phyloP scores from a whole-genome alignment of 257 asterid genomes.

The Parsonsia alboflavescens region DNA sequence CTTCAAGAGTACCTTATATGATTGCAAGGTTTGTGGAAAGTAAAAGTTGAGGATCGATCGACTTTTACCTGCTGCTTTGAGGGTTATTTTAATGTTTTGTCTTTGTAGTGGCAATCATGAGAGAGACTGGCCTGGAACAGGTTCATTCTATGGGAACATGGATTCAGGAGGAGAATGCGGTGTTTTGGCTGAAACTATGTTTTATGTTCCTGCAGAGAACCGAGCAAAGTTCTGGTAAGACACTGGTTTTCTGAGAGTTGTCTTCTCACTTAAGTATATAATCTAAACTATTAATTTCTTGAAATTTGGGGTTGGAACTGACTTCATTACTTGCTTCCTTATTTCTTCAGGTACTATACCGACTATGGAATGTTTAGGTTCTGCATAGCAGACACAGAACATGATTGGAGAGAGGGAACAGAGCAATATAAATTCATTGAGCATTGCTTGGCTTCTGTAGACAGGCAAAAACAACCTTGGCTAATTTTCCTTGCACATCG shows the following conservation, averaged over 20 bases:
- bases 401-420: constrained; percentile 84
- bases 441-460: constrained; percentile 71
- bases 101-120: constrained; percentile 87
- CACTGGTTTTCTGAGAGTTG: no score
- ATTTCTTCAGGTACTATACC: constrained; percentile 55
- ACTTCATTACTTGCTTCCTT: no score
- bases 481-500: constrained; percentile 77
- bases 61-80: neutral
- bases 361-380: constrained; percentile 93
- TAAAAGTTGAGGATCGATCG: no score
- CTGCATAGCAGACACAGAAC: constrained; percentile 84
- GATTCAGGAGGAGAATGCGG: constrained; percentile 99
- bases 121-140: constrained; percentile 93
- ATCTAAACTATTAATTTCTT: no score
- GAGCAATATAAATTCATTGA: constrained; percentile 81
- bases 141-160: constrained; percentile 64
- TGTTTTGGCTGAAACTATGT: constrained; percentile 70
- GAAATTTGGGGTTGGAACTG: no score
- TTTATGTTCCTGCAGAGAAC: constrained; percentile 87
- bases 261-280: no score
- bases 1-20: constrained; percentile 92
- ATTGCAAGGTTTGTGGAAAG: constrained; percentile 54
- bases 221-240: constrained; percentile 83
- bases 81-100: neutral
- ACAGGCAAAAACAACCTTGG: constrained; percentile 87